These are phyloP conservation scores for Sungouiozyma ichnusensis DNA, from an alignment of 805 yeast species.

Conservation along the genomic window DNA sequence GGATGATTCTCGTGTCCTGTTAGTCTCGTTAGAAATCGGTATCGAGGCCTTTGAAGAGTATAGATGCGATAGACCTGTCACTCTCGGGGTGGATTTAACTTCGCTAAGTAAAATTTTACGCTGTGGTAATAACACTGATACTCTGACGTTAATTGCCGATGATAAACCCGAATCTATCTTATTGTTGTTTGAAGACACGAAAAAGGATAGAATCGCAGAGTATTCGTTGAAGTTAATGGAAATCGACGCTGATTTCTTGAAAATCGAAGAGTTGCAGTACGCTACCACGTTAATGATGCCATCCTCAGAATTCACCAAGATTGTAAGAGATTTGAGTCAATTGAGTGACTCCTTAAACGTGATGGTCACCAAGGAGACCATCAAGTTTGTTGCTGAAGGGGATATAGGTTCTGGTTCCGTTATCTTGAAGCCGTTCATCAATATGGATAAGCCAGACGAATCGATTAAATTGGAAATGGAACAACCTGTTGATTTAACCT, in stretches of 20 bases:
- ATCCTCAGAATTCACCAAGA: constrained; percentile 75
- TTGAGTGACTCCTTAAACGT: constrained; percentile 82
- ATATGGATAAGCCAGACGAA: constrained; percentile 71
- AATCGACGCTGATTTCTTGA: constrained; percentile 87
- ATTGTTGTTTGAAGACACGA: constrained; percentile 82
- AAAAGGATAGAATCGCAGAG: constrained; percentile 85
- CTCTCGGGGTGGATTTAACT: constrained; percentile 82
- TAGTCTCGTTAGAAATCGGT: constrained; percentile 81
- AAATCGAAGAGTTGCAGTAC: constrained; percentile 88
- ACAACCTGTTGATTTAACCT: constrained; percentile 79
- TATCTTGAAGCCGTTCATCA: constrained; percentile 72
- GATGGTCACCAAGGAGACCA: constrained; percentile 82
- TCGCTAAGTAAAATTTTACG: constrained; percentile 81
- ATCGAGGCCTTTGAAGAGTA: constrained; percentile 81
- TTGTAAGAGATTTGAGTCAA: constrained; percentile 77
- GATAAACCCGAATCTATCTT: constrained; percentile 72
- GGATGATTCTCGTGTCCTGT: constrained; percentile 90
- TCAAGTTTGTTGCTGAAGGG: constrained; percentile 83
- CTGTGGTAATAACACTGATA: constrained; percentile 85
- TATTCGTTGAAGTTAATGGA: constrained; percentile 89
- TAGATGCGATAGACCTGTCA: constrained; percentile 90
- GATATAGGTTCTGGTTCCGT: constrained; percentile 84
- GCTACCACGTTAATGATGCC: constrained; percentile 84
- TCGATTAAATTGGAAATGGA: constrained; percentile 66
- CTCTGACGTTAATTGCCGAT: constrained; percentile 80